Base-by-base conservation (phyloP, 768 basidiomycete species). In the Mycena kentingensis region DNA sequence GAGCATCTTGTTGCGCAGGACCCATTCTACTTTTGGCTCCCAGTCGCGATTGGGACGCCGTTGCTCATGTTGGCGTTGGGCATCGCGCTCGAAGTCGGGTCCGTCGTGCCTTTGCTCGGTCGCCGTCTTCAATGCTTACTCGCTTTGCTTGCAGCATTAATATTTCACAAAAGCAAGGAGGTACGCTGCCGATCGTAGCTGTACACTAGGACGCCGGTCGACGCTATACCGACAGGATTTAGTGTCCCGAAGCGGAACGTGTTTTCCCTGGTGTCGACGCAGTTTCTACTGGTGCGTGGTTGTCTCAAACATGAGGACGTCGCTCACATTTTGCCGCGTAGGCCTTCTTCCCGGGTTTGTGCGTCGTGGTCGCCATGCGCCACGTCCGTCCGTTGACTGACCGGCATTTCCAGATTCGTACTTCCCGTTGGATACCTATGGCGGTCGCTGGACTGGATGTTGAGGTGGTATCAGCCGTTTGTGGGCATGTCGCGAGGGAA, bases 401-500 rank as follows among this genome's bases (percentile, higher is more conserved):
- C 31, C n/a, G 51, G 13, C 8, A 21, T 27, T 5, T 57, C 25
- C 44, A 78, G 76, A 22, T 57, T 79, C 18, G 71, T 86, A 24
- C 58, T 78, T 5, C 86, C 85, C 3, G 54, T 78, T 27, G 78
- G 72, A 0, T 68, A 72, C 48, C 65, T 80, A 35, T 84, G 82
- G 77, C 65, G 76, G 26, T 69, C 72, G 21, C 65, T 78, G 26
- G 84, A 87, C 58, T 80, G 77, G 76, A 73, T 70, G 58, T 58
- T 87, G 12, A 70, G 80, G 49, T 74, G 71, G 72, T 80, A 81
- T 60, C 83, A 88, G 86, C 85, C 87, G 3, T 88, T 85, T 54
- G 70, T 89, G 5, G 67, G 75, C 5, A 67, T 89, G 24, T 73
- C 79, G 16, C 70, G 73, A 57, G 85, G 84, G 2, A 69, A 70